Conservation (phyloP, 163 green algal genomes). For the Chlorella variabilis region DNA sequence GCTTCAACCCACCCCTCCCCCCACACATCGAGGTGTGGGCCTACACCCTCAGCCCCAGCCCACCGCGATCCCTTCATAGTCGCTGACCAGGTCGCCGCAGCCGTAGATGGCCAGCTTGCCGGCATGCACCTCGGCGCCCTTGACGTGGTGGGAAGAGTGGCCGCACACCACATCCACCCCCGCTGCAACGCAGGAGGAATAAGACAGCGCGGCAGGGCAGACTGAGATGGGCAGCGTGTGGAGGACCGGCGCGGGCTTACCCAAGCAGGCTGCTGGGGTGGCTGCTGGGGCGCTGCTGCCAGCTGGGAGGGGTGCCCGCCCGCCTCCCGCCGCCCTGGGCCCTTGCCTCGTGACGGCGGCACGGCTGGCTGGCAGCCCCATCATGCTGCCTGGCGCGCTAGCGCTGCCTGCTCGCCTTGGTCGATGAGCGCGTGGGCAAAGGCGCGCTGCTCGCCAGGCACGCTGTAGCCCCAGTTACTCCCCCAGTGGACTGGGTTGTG, state of each 20-base stretch:
- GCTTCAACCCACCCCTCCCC: too few relatives aligned
- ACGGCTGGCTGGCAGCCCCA: background rate
- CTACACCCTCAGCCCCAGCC: background rate
- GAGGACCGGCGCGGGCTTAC: too few relatives aligned
- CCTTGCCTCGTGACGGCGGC: too few relatives aligned
- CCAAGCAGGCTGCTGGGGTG: background rate
- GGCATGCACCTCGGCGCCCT: slow-evolving; percentile 61
- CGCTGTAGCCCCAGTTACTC: slow-evolving; percentile 68
- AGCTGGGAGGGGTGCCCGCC: too few relatives aligned
- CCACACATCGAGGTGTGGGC: background rate
- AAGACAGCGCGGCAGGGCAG: background rate
- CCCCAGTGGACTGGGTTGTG: slow-evolving; percentile 76
- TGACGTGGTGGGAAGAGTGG: slow-evolving; percentile 66
- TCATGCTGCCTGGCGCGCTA: background rate
- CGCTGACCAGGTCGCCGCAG: slow-evolving; percentile 64
- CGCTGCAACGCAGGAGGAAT: background rate
- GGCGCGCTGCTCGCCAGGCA: slow-evolving; percentile 42
- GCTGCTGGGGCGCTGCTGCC: background rate
- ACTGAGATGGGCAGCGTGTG: background rate
- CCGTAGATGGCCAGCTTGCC: slow-evolving; percentile 71
- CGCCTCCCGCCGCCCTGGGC: too few relatives aligned
- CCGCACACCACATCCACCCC: slow-evolving; percentile 67
- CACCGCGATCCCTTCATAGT: slow-evolving; percentile 59
- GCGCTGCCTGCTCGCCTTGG: background rate
- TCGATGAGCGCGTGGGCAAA: slow-evolving; percentile 63